Evolutionary conservation across 768 basidiomycete genomes (phyloP).

Genomic region (Lentinus tigrinus): DNA sequence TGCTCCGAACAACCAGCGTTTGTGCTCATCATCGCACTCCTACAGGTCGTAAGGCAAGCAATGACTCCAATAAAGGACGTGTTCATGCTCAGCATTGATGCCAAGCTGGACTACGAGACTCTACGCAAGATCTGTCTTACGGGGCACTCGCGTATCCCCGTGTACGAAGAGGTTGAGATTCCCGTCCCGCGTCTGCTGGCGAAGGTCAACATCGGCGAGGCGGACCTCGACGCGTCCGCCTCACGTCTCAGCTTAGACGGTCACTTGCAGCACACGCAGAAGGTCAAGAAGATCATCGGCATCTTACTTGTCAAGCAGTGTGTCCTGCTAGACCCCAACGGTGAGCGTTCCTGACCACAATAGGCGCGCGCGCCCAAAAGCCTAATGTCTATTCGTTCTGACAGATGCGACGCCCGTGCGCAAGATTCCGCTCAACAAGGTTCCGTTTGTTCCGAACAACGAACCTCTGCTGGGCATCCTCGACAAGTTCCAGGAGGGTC

Average conservation of each 20-base stretch:
- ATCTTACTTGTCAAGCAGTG: constrained; percentile 88
- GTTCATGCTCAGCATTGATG: constrained; percentile 87
- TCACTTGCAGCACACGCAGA: constrained; percentile 35
- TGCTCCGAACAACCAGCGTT: neutral
- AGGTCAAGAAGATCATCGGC: constrained; percentile 81
- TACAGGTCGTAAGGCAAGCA: constrained; percentile 39
- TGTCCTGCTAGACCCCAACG: constrained; percentile 83
- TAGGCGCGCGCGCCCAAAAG: neutral
- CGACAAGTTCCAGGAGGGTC: constrained; percentile 87
- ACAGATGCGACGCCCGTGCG: constrained; percentile 80
- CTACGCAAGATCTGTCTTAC: constrained; percentile 76
- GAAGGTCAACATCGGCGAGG: constrained; percentile 7
- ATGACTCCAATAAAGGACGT: constrained; percentile 81
- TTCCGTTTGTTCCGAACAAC: constrained; percentile 83
- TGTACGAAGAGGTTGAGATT: constrained; percentile 82
- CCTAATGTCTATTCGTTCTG: constrained; percentile 3
- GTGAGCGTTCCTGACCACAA: constrained; percentile 9
- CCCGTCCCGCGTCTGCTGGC: constrained; percentile 32
- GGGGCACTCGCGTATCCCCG: constrained; percentile 84
- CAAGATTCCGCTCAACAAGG: constrained; percentile 81
- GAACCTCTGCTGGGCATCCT: constrained; percentile 82
- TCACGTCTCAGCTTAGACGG: constrained; percentile 20
- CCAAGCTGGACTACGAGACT: constrained; percentile 77
- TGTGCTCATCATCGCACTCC: neutral
- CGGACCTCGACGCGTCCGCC: constrained; percentile 14